Evolutionary conservation across 116 monocot genomes (phyloP).

Genomic region (Phalaenopsis hybrid): DNA sequence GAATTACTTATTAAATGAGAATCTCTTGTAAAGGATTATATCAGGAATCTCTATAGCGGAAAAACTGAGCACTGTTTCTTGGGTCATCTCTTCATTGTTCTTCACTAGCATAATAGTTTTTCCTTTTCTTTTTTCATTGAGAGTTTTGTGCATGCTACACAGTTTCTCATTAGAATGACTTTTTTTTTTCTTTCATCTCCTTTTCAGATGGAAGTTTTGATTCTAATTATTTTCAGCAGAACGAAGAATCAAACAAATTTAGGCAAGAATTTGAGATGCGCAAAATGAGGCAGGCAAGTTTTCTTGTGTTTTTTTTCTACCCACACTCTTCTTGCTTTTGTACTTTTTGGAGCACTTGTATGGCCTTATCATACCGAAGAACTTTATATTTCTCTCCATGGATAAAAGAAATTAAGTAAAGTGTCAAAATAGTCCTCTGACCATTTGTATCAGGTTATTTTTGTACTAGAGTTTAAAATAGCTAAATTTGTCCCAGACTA

Average conservation of each 20-base stretch:
- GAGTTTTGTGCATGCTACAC: background rate
- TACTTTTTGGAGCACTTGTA: background rate
- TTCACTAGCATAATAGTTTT: background rate
- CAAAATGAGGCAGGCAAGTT: slow-evolving; percentile 83
- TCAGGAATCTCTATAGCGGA: background rate
- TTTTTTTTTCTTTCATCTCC: background rate
- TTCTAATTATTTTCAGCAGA: slow-evolving; percentile 74
- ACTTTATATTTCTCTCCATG: background rate
- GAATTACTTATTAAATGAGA: background rate
- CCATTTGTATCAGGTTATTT: too few species aligned
- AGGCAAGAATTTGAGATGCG: slow-evolving; percentile 97
- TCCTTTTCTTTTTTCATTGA: background rate
- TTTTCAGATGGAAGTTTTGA: slow-evolving; percentile 81
- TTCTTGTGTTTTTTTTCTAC: slow-evolving; percentile 3
- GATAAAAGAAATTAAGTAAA: background rate
- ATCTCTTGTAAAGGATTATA: background rate
- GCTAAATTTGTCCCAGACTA: too few species aligned
- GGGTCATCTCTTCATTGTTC: background rate
- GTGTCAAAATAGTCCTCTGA: too few species aligned
- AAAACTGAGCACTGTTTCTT: background rate
- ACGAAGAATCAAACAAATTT: slow-evolving; percentile 87
- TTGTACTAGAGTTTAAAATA: too few species aligned
- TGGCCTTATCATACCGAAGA: background rate
- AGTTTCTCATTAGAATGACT: background rate
- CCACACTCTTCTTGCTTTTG: background rate